These are phyloP conservation scores for Anastatica hierochuntica DNA, from an alignment of 345 rosid genomes.

Conservation along the genomic window DNA sequence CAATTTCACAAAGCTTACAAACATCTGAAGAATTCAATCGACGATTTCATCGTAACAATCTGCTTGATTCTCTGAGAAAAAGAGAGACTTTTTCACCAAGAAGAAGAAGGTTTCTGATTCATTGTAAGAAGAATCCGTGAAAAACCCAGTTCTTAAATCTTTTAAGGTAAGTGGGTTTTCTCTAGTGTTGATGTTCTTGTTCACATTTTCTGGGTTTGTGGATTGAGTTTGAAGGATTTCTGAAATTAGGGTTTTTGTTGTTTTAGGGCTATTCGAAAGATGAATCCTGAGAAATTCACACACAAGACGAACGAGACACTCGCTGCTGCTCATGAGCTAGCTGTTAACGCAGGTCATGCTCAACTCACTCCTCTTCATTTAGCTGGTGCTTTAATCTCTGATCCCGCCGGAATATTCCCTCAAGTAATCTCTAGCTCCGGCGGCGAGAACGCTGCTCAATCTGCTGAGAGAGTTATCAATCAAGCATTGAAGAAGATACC, in stretches of 20 bases:
- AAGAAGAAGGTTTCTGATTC: neutral
- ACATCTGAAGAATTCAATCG: neutral
- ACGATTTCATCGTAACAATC: neutral
- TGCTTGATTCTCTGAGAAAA: neutral
- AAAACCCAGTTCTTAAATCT: neutral
- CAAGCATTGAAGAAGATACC: conserved; percentile 71
- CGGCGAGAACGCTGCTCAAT: conserved; percentile 46
- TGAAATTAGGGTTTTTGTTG: neutral
- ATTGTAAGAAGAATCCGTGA: neutral
- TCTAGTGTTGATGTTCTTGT: neutral
- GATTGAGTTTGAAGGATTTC: neutral
- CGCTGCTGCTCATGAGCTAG: conserved; percentile 58
- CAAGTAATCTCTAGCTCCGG: conserved; percentile 53
- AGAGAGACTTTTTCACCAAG: too few relatives aligned
- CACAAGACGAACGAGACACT: conserved; percentile 83
- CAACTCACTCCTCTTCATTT: conserved; percentile 83
- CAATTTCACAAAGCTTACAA: conserved; percentile 12
- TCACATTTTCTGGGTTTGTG: neutral
- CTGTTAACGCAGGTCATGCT: conserved; percentile 56
- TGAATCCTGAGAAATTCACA: conserved; percentile 89
- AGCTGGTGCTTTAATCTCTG: conserved; percentile 58
- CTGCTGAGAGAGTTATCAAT: conserved; percentile 59
- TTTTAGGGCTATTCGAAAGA: conserved; percentile 12
- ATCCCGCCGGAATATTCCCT: conserved; percentile 55
- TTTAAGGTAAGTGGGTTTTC: neutral